Conservation (phyloP, 148 eudicot genomes). For the Camellia lanceoleosa region DNA sequence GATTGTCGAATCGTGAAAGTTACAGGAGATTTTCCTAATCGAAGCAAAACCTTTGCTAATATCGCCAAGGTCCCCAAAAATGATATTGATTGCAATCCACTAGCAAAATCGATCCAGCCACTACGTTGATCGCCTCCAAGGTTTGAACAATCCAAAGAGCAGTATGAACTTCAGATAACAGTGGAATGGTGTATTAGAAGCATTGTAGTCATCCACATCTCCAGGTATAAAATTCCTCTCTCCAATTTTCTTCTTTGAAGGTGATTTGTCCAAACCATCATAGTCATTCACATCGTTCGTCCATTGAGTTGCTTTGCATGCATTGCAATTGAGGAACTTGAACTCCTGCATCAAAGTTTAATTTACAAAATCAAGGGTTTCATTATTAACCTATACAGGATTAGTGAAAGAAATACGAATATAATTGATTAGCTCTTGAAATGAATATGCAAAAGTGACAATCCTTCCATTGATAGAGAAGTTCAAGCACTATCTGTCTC, state of each 20-base stretch:
- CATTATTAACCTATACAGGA: background rate
- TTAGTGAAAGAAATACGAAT: background rate
- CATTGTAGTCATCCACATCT: constrained; percentile 7
- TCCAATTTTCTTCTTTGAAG: constrained; percentile 16
- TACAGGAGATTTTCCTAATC: constrained; percentile 94
- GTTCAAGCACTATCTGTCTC: background rate
- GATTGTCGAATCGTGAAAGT: constrained; percentile 29
- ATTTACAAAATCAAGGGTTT: background rate
- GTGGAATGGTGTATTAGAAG: constrained; percentile 26
- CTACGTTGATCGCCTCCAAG: constrained; percentile 49
- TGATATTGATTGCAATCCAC: constrained; percentile 51
- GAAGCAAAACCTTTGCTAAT: constrained; percentile 99
- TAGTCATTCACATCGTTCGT: constrained; percentile 19
- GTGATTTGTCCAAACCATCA: constrained; percentile 20
- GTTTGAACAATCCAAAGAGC: constrained; percentile 64
- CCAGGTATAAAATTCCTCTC: constrained; percentile 21
- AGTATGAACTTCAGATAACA: constrained; percentile 46
- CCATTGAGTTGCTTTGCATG: constrained; percentile 20
- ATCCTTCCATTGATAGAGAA: background rate
- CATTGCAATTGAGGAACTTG: constrained; percentile 20
- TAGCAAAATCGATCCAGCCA: constrained; percentile 64
- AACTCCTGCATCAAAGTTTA: constrained; percentile 37
- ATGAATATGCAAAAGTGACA: background rate
- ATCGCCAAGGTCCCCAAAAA: constrained; percentile 81
- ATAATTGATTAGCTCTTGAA: background rate